Percentiles rank a stretch among this genome's conserved stretches.
Evolutionary conservation across 306 rosid genomes (phyloP).

Genomic region (Aeschynomene evenia): DNA sequence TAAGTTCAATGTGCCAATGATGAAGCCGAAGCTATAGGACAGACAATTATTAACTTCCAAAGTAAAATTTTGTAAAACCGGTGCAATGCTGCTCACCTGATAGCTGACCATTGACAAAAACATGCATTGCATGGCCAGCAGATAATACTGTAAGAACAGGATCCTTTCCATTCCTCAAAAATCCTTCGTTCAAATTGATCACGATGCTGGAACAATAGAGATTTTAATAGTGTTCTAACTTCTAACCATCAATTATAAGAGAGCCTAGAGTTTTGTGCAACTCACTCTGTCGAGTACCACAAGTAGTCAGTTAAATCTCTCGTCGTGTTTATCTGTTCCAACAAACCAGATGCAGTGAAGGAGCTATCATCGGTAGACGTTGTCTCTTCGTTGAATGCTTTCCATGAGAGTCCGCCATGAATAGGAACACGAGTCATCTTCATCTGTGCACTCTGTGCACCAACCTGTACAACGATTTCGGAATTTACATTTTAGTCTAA

Average conservation of each 20-base stretch:
- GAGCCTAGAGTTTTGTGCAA: conserved; percentile 19
- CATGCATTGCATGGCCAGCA: conserved; percentile 97
- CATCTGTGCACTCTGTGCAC: conserved; percentile 76
- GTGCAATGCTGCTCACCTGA: conserved; percentile 53
- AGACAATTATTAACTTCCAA: conserved; percentile 14
- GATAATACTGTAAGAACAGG: conserved; percentile 77
- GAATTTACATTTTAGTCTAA: conserved; percentile 12
- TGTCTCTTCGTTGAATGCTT: conserved; percentile 77
- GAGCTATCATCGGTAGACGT: conserved; percentile 65
- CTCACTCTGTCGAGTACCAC: conserved; percentile 99
- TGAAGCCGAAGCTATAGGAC: conserved; percentile 19
- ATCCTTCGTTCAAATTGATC: conserved; percentile 69
- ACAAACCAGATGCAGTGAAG: conserved; percentile 68
- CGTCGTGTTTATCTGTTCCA: conserved; percentile 94
- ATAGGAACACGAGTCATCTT: conserved; percentile 90
- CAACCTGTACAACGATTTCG: conserved; percentile 54
- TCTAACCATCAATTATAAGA: neutral
- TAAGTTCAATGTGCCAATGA: conserved; percentile 17
- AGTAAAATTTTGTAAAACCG: conserved; percentile 3
- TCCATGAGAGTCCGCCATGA: conserved; percentile 87
- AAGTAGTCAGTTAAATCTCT: conserved; percentile 88
- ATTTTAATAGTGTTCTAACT: neutral
- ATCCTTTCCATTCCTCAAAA: conserved; percentile 63
- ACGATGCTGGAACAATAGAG: conserved; percentile 59
- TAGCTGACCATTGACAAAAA: conserved; percentile 74